phyloP scores from a whole-genome alignment of 805 yeast species.

The Metschnikowia shivogae region DNA sequence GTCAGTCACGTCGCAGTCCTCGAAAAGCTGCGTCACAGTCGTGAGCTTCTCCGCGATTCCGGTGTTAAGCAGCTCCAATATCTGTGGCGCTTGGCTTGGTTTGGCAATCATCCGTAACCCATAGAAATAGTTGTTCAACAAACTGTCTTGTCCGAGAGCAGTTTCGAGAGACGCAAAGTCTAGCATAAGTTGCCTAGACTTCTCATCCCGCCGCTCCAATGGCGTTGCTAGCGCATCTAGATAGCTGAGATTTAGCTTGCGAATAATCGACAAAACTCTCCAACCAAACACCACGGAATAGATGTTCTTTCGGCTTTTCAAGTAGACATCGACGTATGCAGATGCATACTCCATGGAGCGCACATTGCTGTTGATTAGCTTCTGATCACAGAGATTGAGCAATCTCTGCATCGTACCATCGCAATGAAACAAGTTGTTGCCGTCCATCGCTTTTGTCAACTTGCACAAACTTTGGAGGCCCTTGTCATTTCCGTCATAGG shows the following conservation, averaged over 20 bases:
- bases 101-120: conserved; percentile 24
- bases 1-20: conserved; percentile 34
- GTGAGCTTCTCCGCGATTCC: conserved; percentile 20
- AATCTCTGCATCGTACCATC: conserved; percentile 25
- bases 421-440: conserved; percentile 28
- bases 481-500: conserved; percentile 25
- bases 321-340: conserved; percentile 29
- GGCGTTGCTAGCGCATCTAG: conserved; percentile 17
- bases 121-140: conserved; percentile 17
- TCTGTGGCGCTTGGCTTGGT: conserved; percentile 19
- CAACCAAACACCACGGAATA: conserved; percentile 30
- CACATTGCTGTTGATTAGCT: conserved; percentile 25
- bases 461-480: conserved; percentile 21
- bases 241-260: conserved; percentile 29
- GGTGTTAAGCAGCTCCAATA: conserved; percentile 16
- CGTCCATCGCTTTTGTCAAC: conserved; percentile 30
- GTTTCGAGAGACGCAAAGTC: conserved; percentile 17
- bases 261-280: conserved; percentile 34
- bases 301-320: conserved; percentile 19
- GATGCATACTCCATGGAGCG: conserved; percentile 26
- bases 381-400: conserved; percentile 21
- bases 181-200: conserved; percentile 10
- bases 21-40: conserved; percentile 18
- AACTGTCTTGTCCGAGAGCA: conserved; percentile 7
- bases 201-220: conserved; percentile 12